Evolutionary conservation across 495 filamentous ascomycete species (phyloP).

Genomic region (Aspergillus biplanus): DNA sequence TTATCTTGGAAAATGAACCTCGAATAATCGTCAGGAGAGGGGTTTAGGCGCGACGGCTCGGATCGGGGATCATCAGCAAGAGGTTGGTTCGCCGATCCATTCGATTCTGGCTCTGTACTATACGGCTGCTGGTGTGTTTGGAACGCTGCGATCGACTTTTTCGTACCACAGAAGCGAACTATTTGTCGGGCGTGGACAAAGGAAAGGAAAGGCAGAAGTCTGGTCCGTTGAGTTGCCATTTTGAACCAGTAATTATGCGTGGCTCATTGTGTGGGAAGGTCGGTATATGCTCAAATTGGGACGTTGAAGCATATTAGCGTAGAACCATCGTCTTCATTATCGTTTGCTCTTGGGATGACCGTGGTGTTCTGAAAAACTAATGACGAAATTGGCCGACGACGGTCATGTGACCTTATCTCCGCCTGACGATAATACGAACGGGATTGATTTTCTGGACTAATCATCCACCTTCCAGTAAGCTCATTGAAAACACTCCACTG

Average conservation of each 20-base stretch:
- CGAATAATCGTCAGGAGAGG: slow-evolving; percentile 79
- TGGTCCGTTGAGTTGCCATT: slow-evolving; percentile 34
- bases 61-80: slow-evolving; percentile 26
- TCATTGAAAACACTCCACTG: too few relatives aligned
- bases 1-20: slow-evolving; percentile 84
- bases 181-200: slow-evolving; percentile 34
- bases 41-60: slow-evolving; percentile 68
- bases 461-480: too few relatives aligned
- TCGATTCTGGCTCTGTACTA: slow-evolving; percentile 32
- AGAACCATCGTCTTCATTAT: not conserved
- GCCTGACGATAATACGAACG: too few relatives aligned
- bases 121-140: slow-evolving; percentile 36
- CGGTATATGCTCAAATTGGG: not conserved
- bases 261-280: slow-evolving; percentile 20
- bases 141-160: slow-evolving; percentile 26
- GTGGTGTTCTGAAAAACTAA: not conserved
- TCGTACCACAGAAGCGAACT: slow-evolving; percentile 35
- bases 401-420: slow-evolving; percentile 20
- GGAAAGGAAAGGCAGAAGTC: slow-evolving; percentile 24
- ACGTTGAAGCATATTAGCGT: not conserved
- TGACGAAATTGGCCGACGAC: slow-evolving; percentile 7
- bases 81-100: slow-evolving; percentile 17
- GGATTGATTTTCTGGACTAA: too few relatives aligned
- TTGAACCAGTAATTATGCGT: slow-evolving; percentile 19
- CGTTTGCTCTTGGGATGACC: not conserved